Conservation (phyloP, 2,329 filamentous ascomycete species). For the Westerdykella sp. region DNA sequence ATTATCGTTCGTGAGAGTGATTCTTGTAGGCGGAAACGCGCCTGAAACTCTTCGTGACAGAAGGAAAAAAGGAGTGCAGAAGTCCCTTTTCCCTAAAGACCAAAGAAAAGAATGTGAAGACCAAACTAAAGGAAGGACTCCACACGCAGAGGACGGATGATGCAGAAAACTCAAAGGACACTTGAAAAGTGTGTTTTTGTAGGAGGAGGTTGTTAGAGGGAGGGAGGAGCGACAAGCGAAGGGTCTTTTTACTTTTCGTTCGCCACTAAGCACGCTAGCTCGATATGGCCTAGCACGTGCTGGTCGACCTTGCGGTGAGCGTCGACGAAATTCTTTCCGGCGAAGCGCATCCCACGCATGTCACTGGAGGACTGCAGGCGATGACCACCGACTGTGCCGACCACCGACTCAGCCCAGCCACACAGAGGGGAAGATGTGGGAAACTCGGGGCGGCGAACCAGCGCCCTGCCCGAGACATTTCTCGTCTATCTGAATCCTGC, state of each 20-base stretch:
- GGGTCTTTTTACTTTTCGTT: neutral
- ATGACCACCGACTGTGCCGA: no score
- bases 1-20: constrained; percentile 21
- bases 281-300: neutral
- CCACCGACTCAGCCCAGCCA: no score
- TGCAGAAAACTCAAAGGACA: constrained; percentile 24
- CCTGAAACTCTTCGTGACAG: constrained; percentile 35
- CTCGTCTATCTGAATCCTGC: no score
- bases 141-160: constrained; percentile 22
- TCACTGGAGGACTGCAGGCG: no score
- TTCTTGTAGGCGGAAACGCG: constrained; percentile 35
- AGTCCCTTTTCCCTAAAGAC: constrained; percentile 36
- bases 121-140: constrained; percentile 36
- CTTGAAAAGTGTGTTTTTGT: constrained; percentile 27
- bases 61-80: constrained; percentile 28
- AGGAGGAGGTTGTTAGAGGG: constrained; percentile 20
- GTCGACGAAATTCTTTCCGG: neutral
- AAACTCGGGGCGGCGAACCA: no score
- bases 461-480: no score
- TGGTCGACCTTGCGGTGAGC: constrained; percentile 2
- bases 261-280: neutral
- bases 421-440: no score
- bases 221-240: constrained; percentile 6
- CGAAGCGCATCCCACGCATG: neutral
- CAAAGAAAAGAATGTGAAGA: constrained; percentile 37